Percentiles rank a stretch among this genome's conserved stretches.
Evolutionary conservation across 2,329 filamentous ascomycete genomes (phyloP).

Genomic region (Colletotrichum camelliae): DNA sequence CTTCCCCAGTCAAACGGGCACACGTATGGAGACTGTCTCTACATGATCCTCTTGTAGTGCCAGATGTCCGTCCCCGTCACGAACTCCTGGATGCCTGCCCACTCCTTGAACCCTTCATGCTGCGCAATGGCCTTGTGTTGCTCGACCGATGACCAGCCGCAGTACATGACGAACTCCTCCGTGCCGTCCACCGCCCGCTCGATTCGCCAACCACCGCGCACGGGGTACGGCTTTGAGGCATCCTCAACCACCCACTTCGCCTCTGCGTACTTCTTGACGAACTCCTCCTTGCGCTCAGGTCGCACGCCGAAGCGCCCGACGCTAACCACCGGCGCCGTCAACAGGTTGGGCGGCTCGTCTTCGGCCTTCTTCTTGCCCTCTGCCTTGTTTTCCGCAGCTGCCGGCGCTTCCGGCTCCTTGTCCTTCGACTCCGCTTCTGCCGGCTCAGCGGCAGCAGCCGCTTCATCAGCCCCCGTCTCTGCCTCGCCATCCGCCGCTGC

Average conservation of each 20-base stretch:
- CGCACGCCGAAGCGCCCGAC: slow-evolving; percentile 39
- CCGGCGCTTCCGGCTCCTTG: slow-evolving; percentile 2
- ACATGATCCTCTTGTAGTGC: slow-evolving; percentile 37
- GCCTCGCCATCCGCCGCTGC: background rate
- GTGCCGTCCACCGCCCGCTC: slow-evolving; percentile 39
- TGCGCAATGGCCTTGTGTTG: slow-evolving; percentile 34
- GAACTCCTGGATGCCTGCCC: slow-evolving; percentile 25
- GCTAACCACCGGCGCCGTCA: slow-evolving; percentile 36
- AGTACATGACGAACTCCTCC: slow-evolving; percentile 46
- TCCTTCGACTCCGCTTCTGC: background rate
- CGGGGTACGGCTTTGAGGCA: slow-evolving; percentile 32
- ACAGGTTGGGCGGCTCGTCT: background rate
- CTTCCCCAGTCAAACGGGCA: background rate
- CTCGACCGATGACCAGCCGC: slow-evolving; percentile 40
- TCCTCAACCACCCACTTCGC: slow-evolving; percentile 35
- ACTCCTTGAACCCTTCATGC: slow-evolving; percentile 28
- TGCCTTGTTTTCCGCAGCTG: background rate
- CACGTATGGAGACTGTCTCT: background rate
- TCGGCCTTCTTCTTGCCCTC: slow-evolving; percentile 12
- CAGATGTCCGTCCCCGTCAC: slow-evolving; percentile 29
- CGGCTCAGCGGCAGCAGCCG: background rate
- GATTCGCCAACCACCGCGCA: slow-evolving; percentile 47
- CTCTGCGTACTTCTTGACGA: slow-evolving; percentile 37
- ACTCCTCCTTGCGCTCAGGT: slow-evolving; percentile 32
- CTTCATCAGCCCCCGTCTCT: background rate